Base-by-base conservation (phyloP, 169 alveolate species). In the Plasmodium cynomolgi region DNA sequence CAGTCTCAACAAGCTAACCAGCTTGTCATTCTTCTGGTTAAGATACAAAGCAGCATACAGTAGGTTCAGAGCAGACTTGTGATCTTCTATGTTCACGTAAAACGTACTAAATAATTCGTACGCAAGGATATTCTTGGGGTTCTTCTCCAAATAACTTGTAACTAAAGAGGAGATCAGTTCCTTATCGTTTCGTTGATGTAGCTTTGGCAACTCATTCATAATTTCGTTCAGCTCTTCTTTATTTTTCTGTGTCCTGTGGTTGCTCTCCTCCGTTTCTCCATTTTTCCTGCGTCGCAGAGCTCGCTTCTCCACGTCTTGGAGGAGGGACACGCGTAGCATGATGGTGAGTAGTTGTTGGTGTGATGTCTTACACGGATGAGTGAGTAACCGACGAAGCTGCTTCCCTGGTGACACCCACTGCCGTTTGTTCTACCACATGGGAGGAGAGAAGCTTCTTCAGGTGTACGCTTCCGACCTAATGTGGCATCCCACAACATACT, bases 1-100 rank as follows among this genome's bases (percentile, higher is more conserved):
- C 41, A 47, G 17, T 50, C 62, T 73, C n/a, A 85, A 23, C 56
- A 75, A 54, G 23, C 41, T 31, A 31, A 37, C 41, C 23, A 85
- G 62, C 11, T 33, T 47, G 8, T 77, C 81, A 68, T 85, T 85
- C 17, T 75, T 58, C 6, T 75, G 79, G 37, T 85, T 85, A 13
- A 85, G 33, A 34, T 85, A 85, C 81, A 85, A n/a, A 29, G 84
- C 93, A 20, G 93, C 93, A 75, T 68, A 85, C 13, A 85, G 31
- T 15, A 85, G 41, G 41, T 75, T 85, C 44, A 85, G 58, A 11
- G 86, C 68, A 15, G 68, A 47, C 29, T 79, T 74, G 37, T 85
- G 74, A 11, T 85, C 68, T 34, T 75, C 62, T 54, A 50, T 85
- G 13, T 85, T 75, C 5, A 85, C 6, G 41, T 85, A 75, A 33